A percentile compares a stretch with the other conserved stretches of the same genome.
phyloP scores from a whole-genome alignment of 1,284 basidiomycete genomes.

The Ganoderma lingzhi region DNA sequence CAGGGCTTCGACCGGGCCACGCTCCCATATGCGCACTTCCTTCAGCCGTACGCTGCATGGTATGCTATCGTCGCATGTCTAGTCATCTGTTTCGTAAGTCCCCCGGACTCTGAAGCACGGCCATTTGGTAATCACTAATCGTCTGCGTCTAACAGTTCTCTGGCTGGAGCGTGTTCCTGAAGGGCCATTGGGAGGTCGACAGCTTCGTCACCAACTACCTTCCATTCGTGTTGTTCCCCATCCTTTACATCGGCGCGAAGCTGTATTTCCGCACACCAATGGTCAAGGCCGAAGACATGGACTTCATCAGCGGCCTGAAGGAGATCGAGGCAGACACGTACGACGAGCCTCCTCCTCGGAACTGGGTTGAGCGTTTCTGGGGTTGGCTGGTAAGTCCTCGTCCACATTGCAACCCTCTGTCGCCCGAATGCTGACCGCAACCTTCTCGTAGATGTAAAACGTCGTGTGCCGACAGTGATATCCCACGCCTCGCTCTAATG shows the following conservation, averaged over 20 bases:
- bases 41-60: constrained; percentile 80
- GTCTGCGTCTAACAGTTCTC: constrained; percentile 60
- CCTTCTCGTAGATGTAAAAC: constrained; percentile 29
- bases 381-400: constrained; percentile 67
- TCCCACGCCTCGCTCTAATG: constrained; percentile 10
- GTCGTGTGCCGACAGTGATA: constrained; percentile 2
- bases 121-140: background rate
- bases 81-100: constrained; percentile 74
- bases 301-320: constrained; percentile 76
- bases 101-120: background rate
- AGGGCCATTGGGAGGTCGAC: constrained; percentile 64
- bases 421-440: background rate
- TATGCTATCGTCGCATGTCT: constrained; percentile 64
- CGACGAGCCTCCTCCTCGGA: constrained; percentile 78
- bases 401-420: background rate
- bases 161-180: constrained; percentile 81
- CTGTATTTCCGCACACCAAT: constrained; percentile 57
- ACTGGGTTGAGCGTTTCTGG: constrained; percentile 75
- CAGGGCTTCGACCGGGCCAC: constrained; percentile 75
- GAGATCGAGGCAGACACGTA: constrained; percentile 78
- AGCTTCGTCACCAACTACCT: constrained; percentile 72
- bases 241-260: constrained; percentile 72
- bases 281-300: constrained; percentile 71
- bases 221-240: constrained; percentile 78
- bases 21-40: constrained; percentile 71